Evolutionary conservation across 1,139 yeast species (phyloP), one percentile per base, ranked within the genome.

Genomic region (Scheffersomyces lignicola): DNA sequence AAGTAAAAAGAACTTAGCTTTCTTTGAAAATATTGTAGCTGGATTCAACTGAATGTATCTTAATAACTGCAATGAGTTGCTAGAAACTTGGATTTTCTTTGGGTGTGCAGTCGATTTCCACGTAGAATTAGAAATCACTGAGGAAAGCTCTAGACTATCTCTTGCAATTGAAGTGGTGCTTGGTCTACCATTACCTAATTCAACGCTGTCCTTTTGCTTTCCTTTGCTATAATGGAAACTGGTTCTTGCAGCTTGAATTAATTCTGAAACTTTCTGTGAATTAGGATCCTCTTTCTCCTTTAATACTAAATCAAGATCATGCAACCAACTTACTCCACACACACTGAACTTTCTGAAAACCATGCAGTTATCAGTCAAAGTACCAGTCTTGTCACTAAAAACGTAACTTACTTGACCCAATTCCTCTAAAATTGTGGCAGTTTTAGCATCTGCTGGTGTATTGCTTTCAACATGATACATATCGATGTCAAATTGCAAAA

Each of bases 331-430:
- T 5, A 83, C 74, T 2, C 99, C 99, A 41, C 86, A 84, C 5
- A 89, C 81, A 15, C 92, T 79, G 45, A 89, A 76, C 50, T 87
- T 88, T 34, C 95, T 70, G 54, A 89, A 89, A 18, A 88, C 65
- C 97, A 89, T 89, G 48, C 79, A 63, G 54, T 89, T 89, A 51
- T 89, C 96, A 0, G 99, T 94, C 41, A 94, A 71, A 0, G 98
- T 94, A 9, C 99, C 99, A 0, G 98, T 94, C 58, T 94, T 94
- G 58, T 94, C 99, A 44, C 96, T 86, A 57, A 94, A 94, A 4
- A 94, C 76, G 52, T 90, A 90, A 35, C 95, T 83, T 0, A 94
- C 97, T 56, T 94, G 99, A 3, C 99, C 99, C 48, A 94, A 68
- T 59, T 94, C 98, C 56, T 94, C 99, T 46, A 92, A 74, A 47